A percentile compares a stretch with the other conserved stretches of the same genome.
Conservation (phyloP, 2,329 filamentous ascomycete species). For the Cylindrodendrum hubeiense region DNA sequence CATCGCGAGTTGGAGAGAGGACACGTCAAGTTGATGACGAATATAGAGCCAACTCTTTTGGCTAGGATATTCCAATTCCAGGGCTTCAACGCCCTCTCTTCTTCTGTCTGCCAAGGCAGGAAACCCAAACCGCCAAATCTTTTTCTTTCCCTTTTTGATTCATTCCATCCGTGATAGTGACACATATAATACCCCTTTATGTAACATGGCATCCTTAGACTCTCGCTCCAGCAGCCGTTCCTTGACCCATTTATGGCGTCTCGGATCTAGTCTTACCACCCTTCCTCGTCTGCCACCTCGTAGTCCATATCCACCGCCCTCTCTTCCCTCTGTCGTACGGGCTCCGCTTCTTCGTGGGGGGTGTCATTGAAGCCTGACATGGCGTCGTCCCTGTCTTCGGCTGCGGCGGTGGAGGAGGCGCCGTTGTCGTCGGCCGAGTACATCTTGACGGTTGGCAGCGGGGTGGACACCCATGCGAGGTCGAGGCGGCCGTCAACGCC, state of each 20-base stretch:
- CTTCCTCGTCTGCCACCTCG: slow-evolving; percentile 65
- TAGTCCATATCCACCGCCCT: slow-evolving; percentile 63
- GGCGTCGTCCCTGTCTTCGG: slow-evolving; percentile 40
- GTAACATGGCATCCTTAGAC: background rate
- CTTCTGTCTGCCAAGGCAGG: slow-evolving; percentile 23
- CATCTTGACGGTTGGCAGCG: slow-evolving; percentile 40
- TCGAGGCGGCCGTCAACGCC: slow-evolving; percentile 73
- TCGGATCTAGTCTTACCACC: slow-evolving; percentile 51
- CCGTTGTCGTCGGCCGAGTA: slow-evolving; percentile 24
- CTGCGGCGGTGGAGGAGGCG: slow-evolving; percentile 12
- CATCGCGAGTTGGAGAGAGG: background rate
- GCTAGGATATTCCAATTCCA: slow-evolving; percentile 19
- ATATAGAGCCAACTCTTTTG: slow-evolving; percentile 5
- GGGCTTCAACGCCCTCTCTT: slow-evolving; percentile 14
- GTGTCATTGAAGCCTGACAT: slow-evolving; percentile 37
- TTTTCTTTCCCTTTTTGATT: background rate
- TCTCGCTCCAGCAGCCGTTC: slow-evolving; percentile 4
- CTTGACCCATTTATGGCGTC: background rate
- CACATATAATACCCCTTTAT: background rate
- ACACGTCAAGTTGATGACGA: slow-evolving; percentile 5
- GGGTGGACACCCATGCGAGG: slow-evolving; percentile 68
- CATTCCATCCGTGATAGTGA: background rate
- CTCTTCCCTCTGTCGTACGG: slow-evolving; percentile 43
- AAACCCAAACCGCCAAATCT: slow-evolving; percentile 18
- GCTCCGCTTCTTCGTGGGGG: slow-evolving; percentile 28